phyloP scores from a whole-genome alignment of 169 alveolate species.

The Theileria orientalis region DNA sequence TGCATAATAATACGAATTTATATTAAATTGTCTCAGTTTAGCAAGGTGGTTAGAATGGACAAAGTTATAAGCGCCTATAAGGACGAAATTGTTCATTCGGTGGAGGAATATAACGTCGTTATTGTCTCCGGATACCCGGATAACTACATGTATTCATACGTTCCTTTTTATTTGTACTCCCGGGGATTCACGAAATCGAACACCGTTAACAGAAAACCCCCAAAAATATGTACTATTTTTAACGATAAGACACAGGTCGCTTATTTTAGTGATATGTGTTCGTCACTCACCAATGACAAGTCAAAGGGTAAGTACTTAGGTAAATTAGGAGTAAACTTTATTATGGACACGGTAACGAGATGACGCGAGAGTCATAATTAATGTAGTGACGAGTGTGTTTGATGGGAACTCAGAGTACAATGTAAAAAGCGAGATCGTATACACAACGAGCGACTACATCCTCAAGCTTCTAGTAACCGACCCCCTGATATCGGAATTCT shows the following conservation, averaged over 20 bases:
- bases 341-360: too few species aligned
- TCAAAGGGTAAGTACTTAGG: slow-evolving; percentile 16
- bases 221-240: slow-evolving; percentile 44
- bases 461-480: slow-evolving; percentile 52
- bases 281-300: slow-evolving; percentile 20
- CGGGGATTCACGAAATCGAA: slow-evolving; percentile 43
- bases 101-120: slow-evolving; percentile 50
- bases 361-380: too few species aligned
- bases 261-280: slow-evolving; percentile 40
- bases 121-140: slow-evolving; percentile 44
- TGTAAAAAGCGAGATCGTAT: slow-evolving; percentile 28
- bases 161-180: slow-evolving; percentile 54
- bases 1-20: too few species aligned
- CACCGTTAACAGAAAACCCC: slow-evolving; percentile 28
- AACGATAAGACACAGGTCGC: neutral
- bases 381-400: slow-evolving; percentile 9
- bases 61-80: slow-evolving; percentile 15
- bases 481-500: slow-evolving; percentile 73
- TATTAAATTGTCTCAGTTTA: too few species aligned
- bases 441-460: slow-evolving; percentile 39
- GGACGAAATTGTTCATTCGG: slow-evolving; percentile 43
- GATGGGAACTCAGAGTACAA: neutral
- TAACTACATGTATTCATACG: slow-evolving; percentile 23
- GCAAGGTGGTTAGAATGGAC: slow-evolving; percentile 34
- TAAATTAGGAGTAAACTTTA: neutral